Percentiles rank a stretch among this genome's conserved stretches.
Evolutionary conservation across 495 filamentous ascomycete genomes (phyloP).

Genomic region (Staphylotrichum tortipilum): DNA sequence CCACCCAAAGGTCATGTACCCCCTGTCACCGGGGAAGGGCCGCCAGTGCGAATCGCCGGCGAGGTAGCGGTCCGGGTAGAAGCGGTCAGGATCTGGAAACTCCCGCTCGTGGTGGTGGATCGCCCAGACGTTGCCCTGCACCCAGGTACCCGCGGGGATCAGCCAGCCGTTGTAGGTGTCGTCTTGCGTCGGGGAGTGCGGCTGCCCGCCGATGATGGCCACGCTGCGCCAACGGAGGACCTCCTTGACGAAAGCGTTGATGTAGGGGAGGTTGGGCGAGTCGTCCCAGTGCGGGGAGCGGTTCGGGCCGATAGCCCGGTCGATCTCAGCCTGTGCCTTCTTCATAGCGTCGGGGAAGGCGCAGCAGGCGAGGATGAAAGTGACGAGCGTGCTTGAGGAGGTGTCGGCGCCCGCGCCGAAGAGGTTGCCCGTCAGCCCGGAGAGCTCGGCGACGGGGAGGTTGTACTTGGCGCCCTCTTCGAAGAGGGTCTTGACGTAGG

Average conservation of each 20-base stretch:
- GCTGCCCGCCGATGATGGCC: slow-evolving; percentile 54
- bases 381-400: slow-evolving; percentile 54
- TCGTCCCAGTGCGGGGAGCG: slow-evolving; percentile 53
- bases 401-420: slow-evolving; percentile 62
- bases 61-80: slow-evolving; percentile 43
- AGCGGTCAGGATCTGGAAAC: slow-evolving; percentile 53
- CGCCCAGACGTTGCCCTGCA: slow-evolving; percentile 57
- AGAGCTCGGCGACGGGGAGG: slow-evolving; percentile 47
- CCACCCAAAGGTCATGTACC: slow-evolving; percentile 59
- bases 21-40: slow-evolving; percentile 50
- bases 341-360: slow-evolving; percentile 43
- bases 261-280: slow-evolving; percentile 48
- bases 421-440: slow-evolving; percentile 50
- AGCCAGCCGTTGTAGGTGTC: slow-evolving; percentile 49
- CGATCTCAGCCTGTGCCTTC: slow-evolving; percentile 43
- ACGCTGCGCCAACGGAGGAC: slow-evolving; percentile 57
- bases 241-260: slow-evolving; percentile 53
- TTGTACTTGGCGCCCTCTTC: slow-evolving; percentile 40
- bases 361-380: slow-evolving; percentile 53
- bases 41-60: slow-evolving; percentile 39
- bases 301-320: slow-evolving; percentile 45
- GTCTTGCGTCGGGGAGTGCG: slow-evolving; percentile 52
- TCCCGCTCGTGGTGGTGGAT: slow-evolving; percentile 57
- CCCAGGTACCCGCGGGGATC: slow-evolving; percentile 47
- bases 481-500: slow-evolving; percentile 46